Base-by-base conservation (phyloP, 2,329 filamentous ascomycete species). In the Coleophoma crateriformis region DNA sequence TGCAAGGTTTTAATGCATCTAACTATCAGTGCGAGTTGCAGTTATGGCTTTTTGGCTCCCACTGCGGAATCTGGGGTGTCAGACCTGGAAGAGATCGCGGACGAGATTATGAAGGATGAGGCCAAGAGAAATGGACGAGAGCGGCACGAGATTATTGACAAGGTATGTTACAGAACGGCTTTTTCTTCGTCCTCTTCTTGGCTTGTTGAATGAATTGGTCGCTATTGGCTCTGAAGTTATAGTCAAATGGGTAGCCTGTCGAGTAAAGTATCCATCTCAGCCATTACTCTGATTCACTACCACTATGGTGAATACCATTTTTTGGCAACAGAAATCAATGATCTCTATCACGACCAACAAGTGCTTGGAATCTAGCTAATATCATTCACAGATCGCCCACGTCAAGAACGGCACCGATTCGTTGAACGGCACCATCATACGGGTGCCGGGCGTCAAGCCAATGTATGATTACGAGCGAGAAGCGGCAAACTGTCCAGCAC, bases 391-490 rank as follows among this genome's bases (percentile, higher is more conserved):
- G 45, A 40, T 47, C 12, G 38, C 12, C 20, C 17, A 3, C 12
- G 45, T 27, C 6, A 46, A 48, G 27, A 51, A 51, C 20, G 49
- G 49, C 7, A 41, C 27, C 2, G 49, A 48, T 46, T 14, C 12
- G 15, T 32, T 51, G 13, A 46, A 51, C 12, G 45, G 41, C 14
- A 45, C 34, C 2, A 15, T 51, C 10, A 11, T 45, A 22, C 13
- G 37, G 5, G 41, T 48, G 12, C 49, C 45, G 19, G 49, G 49
- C 8, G 14, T 48, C 14, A 46, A 46, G 44, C 34, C 39, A n/a
- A 45, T 51, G 35, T 48, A 48, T 20, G 49, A 51, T 20, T 51
- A 51, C 15, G 49, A 51, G 32, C 40, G 49, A 4, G 49, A 45
- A 48, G 27, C 32, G 7, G 37, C 15, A 6, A 51, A 48, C 13